Percentiles rank a stretch among this genome's conserved stretches.
These are phyloP conservation scores for Thuidium tamariscinum DNA, from an alignment of 225 moss, liverwort and hornwort species.

Conservation along the genomic window DNA sequence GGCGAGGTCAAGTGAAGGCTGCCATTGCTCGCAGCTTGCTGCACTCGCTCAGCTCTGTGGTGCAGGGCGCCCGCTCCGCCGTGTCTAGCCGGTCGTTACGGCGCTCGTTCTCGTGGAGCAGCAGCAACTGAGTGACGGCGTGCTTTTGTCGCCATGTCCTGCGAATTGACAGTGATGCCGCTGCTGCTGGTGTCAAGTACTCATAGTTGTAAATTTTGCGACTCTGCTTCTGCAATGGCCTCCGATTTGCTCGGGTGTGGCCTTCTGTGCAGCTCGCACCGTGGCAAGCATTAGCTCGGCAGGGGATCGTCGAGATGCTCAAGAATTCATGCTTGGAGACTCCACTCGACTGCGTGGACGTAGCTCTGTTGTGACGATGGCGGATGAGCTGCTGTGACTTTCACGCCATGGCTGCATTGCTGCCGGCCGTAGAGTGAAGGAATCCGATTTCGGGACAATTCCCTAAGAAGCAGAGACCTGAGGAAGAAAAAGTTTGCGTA, in stretches of 20 bases:
- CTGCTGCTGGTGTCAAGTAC: not conserved
- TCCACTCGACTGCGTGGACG: not conserved
- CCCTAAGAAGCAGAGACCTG: not conserved
- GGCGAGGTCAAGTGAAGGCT: constrained; percentile 35
- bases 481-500: not conserved
- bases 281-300: not conserved
- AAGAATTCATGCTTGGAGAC: not conserved
- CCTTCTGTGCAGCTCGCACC: no score
- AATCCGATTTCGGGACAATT: not conserved
- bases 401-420: not conserved
- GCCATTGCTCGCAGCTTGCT: constrained; percentile 23
- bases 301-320: not conserved
- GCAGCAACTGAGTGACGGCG: not conserved
- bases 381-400: not conserved
- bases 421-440: not conserved
- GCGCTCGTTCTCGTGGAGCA: constrained; percentile 16
- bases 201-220: not conserved
- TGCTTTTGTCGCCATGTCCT: not conserved
- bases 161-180: not conserved
- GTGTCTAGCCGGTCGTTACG: not conserved
- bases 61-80: constrained; percentile 3
- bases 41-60: not conserved
- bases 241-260: not conserved
- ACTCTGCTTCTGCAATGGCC: not conserved
- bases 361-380: not conserved